phyloP scores from a whole-genome alignment of 2,329 filamentous ascomycete species.

The Emericellopsis cladophorae region DNA sequence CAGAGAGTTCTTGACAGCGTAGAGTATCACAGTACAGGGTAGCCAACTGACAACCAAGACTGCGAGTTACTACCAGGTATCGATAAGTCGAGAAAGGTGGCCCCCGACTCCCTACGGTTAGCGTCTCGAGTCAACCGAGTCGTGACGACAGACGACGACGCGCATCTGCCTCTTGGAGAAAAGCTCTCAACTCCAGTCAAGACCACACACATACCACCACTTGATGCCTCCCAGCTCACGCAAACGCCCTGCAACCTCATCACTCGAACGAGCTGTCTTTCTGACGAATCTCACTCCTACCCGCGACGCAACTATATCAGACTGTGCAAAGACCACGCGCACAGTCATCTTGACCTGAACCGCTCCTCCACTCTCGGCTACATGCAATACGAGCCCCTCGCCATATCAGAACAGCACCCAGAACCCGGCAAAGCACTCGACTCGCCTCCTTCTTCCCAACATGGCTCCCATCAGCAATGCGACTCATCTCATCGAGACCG shows the following conservation, averaged over 20 bases:
- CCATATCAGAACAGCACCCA: slow-evolving; percentile 28
- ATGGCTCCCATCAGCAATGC: slow-evolving; percentile 40
- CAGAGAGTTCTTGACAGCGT: too few species aligned
- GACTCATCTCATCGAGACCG: slow-evolving; percentile 20
- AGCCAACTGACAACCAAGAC: too few species aligned
- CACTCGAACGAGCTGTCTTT: not conserved
- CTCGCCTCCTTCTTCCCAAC: slow-evolving; percentile 28
- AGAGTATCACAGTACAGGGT: too few species aligned
- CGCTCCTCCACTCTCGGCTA: slow-evolving; percentile 32
- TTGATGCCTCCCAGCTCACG: too few species aligned
- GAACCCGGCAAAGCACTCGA: slow-evolving; percentile 21
- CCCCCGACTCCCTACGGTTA: too few species aligned
- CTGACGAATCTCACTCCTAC: not conserved
- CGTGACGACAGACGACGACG: too few species aligned
- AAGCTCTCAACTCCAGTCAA: too few species aligned
- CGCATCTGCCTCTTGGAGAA: too few species aligned
- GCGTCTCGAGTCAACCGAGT: too few species aligned
- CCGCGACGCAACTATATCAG: slow-evolving; percentile 8
- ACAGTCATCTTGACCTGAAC: slow-evolving; percentile 29
- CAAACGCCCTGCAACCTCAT: not conserved
- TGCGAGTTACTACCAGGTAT: too few species aligned
- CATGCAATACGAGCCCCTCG: slow-evolving; percentile 49
- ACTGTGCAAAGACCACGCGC: slow-evolving; percentile 39
- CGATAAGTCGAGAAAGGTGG: too few species aligned
- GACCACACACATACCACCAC: too few species aligned